These are phyloP conservation scores for Salvia splendens DNA, from an alignment of 257 asterid genomes.

Conservation along the genomic window DNA sequence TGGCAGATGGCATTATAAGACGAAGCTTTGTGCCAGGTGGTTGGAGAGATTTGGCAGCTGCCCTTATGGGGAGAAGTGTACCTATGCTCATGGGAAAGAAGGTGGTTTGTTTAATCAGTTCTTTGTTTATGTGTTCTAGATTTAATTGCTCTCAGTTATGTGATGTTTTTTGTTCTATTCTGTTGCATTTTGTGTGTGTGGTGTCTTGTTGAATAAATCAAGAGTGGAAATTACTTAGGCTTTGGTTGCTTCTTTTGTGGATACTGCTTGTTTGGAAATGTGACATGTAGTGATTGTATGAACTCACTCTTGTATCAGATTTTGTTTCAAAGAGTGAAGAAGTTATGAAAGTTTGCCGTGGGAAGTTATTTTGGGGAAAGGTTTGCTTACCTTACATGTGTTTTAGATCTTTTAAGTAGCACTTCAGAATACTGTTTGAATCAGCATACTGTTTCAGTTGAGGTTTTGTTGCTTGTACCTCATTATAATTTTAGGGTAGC, in stretches of 20 bases:
- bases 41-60: slow-evolving; percentile 40
- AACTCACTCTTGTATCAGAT: slow-evolving; percentile 1
- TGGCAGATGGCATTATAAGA: slow-evolving; percentile 32
- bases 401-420: slow-evolving; percentile 1
- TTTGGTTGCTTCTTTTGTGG: background rate
- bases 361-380: background rate
- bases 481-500: slow-evolving; percentile 8
- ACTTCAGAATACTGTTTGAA: slow-evolving; percentile 1
- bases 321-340: background rate
- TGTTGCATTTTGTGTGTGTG: slow-evolving; percentile 5
- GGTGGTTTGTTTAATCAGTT: slow-evolving; percentile 33
- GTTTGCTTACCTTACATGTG: slow-evolving; percentile 1
- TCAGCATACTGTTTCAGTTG: background rate
- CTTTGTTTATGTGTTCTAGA: background rate
- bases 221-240: background rate
- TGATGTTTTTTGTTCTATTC: background rate
- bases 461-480: background rate
- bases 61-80: slow-evolving; percentile 40
- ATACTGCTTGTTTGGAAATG: background rate
- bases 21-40: slow-evolving; percentile 47
- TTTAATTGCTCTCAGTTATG: background rate
- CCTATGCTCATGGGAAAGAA: slow-evolving; percentile 58
- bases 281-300: background rate
- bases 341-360: background rate
- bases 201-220: slow-evolving; percentile 9